Base-by-base conservation (phyloP, 352 stramenopile species). In the Pythium chondricola region DNA sequence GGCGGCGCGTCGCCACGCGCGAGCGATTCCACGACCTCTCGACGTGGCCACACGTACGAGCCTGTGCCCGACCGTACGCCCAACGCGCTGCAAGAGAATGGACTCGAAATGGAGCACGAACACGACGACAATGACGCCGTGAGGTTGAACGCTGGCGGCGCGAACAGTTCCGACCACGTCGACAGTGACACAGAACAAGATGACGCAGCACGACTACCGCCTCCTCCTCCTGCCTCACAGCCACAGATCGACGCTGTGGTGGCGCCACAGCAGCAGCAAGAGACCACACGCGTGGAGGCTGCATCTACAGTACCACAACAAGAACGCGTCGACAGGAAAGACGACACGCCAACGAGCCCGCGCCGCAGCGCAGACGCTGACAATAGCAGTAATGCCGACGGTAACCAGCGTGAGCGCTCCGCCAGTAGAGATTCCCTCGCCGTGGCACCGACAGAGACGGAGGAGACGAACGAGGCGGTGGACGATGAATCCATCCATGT, bases 401-500 rank as follows among this genome's bases (percentile, higher is more conserved):
- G n/a, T n/a, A n/a, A n/a, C n/a, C n/a, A n/a, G n/a, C n/a, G n/a
- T n/a, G n/a, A n/a, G n/a, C n/a, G n/a, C n/a, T n/a, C n/a, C n/a
- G n/a, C n/a, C n/a, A n/a, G n/a, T n/a, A n/a, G n/a, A n/a, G n/a
- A n/a, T n/a, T n/a, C n/a, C n/a, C n/a, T n/a, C n/a, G n/a, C n/a
- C n/a, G n/a, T n/a, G n/a, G n/a, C n/a, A n/a, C n/a, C n/a, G n/a
- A n/a, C n/a, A n/a, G n/a, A n/a, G n/a, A n/a, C n/a, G n/a, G n/a
- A n/a, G n/a, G n/a, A n/a, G n/a, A n/a, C n/a, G n/a, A n/a, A n/a
- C n/a, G n/a, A n/a, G n/a, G n/a, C n/a, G n/a, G n/a, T n/a, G n/a
- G n/a, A n/a, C n/a, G n/a, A n/a, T n/a, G n/a, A n/a, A 17, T 64
- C 57, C 17, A 69, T 93, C 39, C 60, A 73, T 35, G 66, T 93